Evolutionary conservation across 2,329 filamentous ascomycete species (phyloP).

Genomic region (Coccinonectria pachysandricola): DNA sequence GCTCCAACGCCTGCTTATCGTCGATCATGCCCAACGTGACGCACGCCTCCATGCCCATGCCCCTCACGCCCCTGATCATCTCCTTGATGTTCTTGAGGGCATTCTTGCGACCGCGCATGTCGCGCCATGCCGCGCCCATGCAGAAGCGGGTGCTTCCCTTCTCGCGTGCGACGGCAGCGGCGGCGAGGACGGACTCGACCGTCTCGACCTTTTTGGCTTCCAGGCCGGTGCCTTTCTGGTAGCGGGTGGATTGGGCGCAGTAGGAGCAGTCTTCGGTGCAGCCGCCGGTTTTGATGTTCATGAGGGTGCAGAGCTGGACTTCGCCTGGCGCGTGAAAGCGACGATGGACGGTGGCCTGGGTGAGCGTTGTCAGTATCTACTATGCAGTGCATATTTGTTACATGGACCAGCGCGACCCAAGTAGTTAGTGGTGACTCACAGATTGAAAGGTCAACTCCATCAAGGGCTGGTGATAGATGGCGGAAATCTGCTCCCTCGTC

Average conservation of each 20-base stretch:
- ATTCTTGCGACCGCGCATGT: conserved; percentile 85
- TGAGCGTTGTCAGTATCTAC: conserved; percentile 11
- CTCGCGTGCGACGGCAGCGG: conserved; percentile 64
- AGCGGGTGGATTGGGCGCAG: conserved; percentile 79
- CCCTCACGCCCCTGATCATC: conserved; percentile 75
- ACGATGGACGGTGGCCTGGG: conserved; percentile 64
- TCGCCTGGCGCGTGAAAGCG: conserved; percentile 75
- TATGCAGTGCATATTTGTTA: conserved; percentile 4
- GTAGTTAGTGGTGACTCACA: conserved; percentile 41
- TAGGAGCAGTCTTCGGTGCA: conserved; percentile 91
- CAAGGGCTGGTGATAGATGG: conserved; percentile 72
- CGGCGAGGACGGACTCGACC: conserved; percentile 71
- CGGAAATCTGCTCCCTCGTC: conserved; percentile 71
- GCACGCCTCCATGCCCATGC: conserved; percentile 79
- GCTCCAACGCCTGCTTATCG: conserved; percentile 64
- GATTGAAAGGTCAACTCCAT: conserved; percentile 69
- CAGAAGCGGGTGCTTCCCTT: conserved; percentile 89
- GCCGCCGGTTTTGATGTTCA: conserved; percentile 94
- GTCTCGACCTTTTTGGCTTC: conserved; percentile 69
- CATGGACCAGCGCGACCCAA: no score
- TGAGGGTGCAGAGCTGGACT: conserved; percentile 86
- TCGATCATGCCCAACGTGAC: conserved; percentile 95
- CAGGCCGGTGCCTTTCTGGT: conserved; percentile 66
- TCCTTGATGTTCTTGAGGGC: conserved; percentile 72
- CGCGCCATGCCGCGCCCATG: conserved; percentile 89